phyloP scores from a whole-genome alignment of 2,329 filamentous ascomycete species.

The Zalaria sp. region DNA sequence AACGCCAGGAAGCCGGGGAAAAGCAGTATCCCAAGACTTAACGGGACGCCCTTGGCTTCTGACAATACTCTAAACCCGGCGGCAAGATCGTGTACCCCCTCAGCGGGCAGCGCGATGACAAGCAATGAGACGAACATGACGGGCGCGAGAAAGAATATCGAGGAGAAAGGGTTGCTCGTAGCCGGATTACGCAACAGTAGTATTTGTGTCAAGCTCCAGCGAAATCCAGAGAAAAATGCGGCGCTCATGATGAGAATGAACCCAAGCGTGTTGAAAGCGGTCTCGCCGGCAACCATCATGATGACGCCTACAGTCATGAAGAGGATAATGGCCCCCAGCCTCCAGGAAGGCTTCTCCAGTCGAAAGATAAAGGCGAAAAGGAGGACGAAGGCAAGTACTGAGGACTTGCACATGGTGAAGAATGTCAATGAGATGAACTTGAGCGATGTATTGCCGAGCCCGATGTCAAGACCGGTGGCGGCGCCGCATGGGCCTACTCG shows the following conservation, averaged over 20 bases:
- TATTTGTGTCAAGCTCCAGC: conserved; percentile 97
- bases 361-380: conserved; percentile 90
- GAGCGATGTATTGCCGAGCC: conserved; percentile 85
- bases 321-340: conserved; percentile 72
- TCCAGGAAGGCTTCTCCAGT: conserved; percentile 75
- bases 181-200: conserved; percentile 85
- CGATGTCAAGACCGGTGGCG: conserved; percentile 90
- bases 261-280: conserved; percentile 72
- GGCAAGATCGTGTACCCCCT: conserved; percentile 57
- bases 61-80: conserved; percentile 51
- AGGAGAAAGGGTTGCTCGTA: conserved; percentile 91
- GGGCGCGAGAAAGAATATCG: conserved; percentile 93
- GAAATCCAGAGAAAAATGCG: conserved; percentile 89
- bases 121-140: conserved; percentile 85
- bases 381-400: conserved; percentile 85
- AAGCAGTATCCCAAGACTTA: conserved; percentile 60
- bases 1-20: conserved; percentile 90
- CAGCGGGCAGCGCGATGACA: conserved; percentile 68
- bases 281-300: conserved; percentile 96
- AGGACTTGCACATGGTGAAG: conserved; percentile 99
- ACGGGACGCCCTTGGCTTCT: conserved; percentile 50
- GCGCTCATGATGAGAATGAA: conserved; percentile 89
- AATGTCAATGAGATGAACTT: conserved; percentile 96
- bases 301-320: conserved; percentile 88
- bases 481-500: conserved; percentile 83